These are phyloP conservation scores for Ceratobasidium sp. DNA, from an alignment of 1,284 basidiomycete genomes.

Conservation along the genomic window DNA sequence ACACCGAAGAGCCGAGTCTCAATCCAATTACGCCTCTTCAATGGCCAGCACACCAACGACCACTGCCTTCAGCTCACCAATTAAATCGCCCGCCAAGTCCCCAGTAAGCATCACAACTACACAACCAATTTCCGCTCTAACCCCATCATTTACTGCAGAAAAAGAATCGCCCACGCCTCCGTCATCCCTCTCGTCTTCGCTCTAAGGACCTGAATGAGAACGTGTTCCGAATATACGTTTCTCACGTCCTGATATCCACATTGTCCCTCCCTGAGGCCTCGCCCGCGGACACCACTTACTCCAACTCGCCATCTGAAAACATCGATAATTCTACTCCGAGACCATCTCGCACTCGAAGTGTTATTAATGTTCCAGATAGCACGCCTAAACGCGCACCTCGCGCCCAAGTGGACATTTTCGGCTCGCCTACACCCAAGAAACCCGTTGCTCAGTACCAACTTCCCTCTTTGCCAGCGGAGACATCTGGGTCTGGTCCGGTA, in stretches of 20 bases:
- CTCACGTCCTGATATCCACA: slow-evolving; percentile 30
- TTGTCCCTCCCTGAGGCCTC: slow-evolving; percentile 12
- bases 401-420: background rate
- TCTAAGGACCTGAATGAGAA: slow-evolving; percentile 40
- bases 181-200: slow-evolving; percentile 39
- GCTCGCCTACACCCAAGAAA: slow-evolving; percentile 35
- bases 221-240: slow-evolving; percentile 34
- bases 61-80: slow-evolving; percentile 1
- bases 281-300: background rate
- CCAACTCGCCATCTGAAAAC: background rate
- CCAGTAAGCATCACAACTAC: no score
- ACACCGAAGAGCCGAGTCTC: background rate
- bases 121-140: no score
- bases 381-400: slow-evolving; percentile 27
- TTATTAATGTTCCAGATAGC: background rate
- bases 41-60: slow-evolving; percentile 38
- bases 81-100: slow-evolving; percentile 16
- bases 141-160: slow-evolving; percentile 3
- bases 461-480: background rate
- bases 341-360: background rate
- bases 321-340: slow-evolving; percentile 14
- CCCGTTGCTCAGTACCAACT: background rate
- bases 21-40: slow-evolving; percentile 13
- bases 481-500: background rate
- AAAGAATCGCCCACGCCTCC: slow-evolving; percentile 12